phyloP scores from a whole-genome alignment of 345 rosid species.

The Ceriops decandra region DNA sequence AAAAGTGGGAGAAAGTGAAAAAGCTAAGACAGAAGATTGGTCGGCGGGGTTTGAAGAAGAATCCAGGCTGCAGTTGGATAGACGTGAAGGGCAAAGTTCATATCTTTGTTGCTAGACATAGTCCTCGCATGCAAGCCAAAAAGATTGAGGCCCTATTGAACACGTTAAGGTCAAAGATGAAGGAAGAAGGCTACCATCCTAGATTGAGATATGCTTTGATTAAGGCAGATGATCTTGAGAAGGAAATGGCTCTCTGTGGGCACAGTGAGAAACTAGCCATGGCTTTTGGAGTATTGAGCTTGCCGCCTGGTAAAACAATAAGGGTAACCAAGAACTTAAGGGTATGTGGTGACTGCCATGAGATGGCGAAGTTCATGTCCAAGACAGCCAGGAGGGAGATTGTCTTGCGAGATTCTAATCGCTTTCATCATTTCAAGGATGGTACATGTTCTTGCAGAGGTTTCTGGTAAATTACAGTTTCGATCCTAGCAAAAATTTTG shows the following conservation, averaged over 20 bases:
- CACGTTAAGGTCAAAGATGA: slow-evolving; percentile 19
- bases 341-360: slow-evolving; percentile 35
- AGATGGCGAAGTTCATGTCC: slow-evolving; percentile 31
- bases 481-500: too few species aligned
- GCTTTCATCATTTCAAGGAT: slow-evolving; percentile 38
- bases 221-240: slow-evolving; percentile 23
- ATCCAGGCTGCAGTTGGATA: slow-evolving; percentile 38
- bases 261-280: slow-evolving; percentile 38
- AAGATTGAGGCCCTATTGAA: slow-evolving; percentile 19
- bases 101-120: slow-evolving; percentile 25
- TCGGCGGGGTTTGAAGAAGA: slow-evolving; percentile 21
- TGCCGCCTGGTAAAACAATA: slow-evolving; percentile 24
- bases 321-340: slow-evolving; percentile 31
- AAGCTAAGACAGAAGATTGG: slow-evolving; percentile 20
- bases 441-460: slow-evolving; percentile 37
- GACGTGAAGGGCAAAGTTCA: slow-evolving; percentile 26
- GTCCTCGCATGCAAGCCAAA: slow-evolving; percentile 17
- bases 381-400: slow-evolving; percentile 27
- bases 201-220: slow-evolving; percentile 20
- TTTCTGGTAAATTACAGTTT: slow-evolving; percentile 27
- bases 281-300: slow-evolving; percentile 30
- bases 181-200: slow-evolving; percentile 24
- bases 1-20: slow-evolving; percentile 30
- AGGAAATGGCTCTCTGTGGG: slow-evolving; percentile 33
- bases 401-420: slow-evolving; percentile 34